Conservation (phyloP, 2,329 filamentous ascomycete genomes). For the Coleophoma eucalyptorum region DNA sequence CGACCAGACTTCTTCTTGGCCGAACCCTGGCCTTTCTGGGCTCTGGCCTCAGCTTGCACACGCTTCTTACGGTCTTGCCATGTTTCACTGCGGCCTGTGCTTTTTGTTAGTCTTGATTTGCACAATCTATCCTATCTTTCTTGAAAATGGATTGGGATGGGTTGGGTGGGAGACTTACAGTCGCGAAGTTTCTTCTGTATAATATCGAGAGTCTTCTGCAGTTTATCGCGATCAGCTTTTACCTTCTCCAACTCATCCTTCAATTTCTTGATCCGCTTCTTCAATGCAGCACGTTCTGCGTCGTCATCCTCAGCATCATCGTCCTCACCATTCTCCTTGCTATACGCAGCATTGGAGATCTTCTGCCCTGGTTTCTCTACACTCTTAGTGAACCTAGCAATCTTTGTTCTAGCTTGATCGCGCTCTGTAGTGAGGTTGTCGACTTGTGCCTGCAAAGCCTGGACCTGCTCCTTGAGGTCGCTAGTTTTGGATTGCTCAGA, state of each 20-base stretch:
- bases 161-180: not conserved
- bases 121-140: not conserved
- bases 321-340: not conserved
- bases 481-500: no score
- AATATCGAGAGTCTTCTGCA: no score
- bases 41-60: not conserved
- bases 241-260: not conserved
- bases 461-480: no score
- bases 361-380: no score
- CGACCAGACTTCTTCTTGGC: not conserved
- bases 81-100: not conserved
- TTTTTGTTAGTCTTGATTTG: no score
- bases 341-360: no score
- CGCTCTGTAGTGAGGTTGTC: no score
- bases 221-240: no score
- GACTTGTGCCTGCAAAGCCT: no score
- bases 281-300: not conserved
- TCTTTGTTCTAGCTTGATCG: no score
- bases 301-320: not conserved
- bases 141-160: not conserved
- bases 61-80: not conserved
- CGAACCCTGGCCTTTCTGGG: not conserved
- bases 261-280: not conserved
- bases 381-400: no score
- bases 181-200: not conserved